Evolutionary conservation across 2,329 filamentous ascomycete species (phyloP).

Genomic region (Ophiostoma australiae): DNA sequence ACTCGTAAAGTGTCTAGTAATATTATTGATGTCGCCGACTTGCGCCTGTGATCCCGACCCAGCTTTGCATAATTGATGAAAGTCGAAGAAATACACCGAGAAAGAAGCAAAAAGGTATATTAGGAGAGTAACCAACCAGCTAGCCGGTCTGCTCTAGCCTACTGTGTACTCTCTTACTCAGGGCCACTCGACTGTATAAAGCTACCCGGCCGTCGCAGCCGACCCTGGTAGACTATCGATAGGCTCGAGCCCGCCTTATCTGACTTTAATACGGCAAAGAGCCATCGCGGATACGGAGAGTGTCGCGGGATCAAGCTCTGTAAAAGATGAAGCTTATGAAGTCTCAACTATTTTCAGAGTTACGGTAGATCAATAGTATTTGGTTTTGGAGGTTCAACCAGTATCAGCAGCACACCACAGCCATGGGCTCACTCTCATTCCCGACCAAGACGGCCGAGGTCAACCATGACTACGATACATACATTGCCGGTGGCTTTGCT

Average conservation of each 20-base stretch:
- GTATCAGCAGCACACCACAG: background rate
- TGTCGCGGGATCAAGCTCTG: too few relatives aligned
- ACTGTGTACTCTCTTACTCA: too few relatives aligned
- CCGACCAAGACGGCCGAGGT: slow-evolving; percentile 1
- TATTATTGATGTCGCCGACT: too few relatives aligned
- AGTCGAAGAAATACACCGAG: background rate
- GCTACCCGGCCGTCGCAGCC: background rate
- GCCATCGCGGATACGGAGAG: background rate
- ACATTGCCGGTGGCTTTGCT: background rate
- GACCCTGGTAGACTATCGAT: background rate
- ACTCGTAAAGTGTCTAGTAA: background rate
- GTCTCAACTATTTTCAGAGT: background rate
- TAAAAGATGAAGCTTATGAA: too few relatives aligned
- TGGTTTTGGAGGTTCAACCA: background rate
- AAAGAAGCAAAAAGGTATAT: background rate
- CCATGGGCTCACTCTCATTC: background rate
- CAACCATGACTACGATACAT: slow-evolving; percentile 6
- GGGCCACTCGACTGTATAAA: background rate
- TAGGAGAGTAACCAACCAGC: background rate
- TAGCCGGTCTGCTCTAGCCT: too few relatives aligned
- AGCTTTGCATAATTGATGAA: background rate
- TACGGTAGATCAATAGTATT: background rate
- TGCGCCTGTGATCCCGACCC: too few relatives aligned
- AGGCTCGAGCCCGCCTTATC: background rate
- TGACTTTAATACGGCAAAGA: background rate